phyloP scores from a whole-genome alignment of 257 asterid species.

The Ehretia macrophylla region DNA sequence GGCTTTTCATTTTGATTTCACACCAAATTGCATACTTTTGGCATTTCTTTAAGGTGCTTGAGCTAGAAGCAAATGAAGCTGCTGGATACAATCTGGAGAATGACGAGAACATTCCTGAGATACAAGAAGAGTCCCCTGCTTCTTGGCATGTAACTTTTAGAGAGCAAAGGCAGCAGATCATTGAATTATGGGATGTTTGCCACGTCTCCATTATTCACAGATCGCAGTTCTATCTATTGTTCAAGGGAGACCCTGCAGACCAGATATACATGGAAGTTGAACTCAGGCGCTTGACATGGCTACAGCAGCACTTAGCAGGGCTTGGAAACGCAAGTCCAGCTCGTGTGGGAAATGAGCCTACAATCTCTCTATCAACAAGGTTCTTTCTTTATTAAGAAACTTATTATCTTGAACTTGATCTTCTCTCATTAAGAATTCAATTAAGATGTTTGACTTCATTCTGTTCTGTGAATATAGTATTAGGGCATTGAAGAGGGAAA shows the following conservation, averaged over 20 bases:
- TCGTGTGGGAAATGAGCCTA: constrained; percentile 60
- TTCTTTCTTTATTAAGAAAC: constrained; percentile 4
- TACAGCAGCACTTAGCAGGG: constrained; percentile 76
- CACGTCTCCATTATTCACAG: constrained; percentile 84
- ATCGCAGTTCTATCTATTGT: constrained; percentile 79
- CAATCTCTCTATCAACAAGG: constrained; percentile 81
- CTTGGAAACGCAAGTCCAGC: constrained; percentile 81
- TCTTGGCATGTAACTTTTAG: constrained; percentile 61
- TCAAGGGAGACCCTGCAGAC: constrained; percentile 85
- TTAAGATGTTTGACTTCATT: neutral
- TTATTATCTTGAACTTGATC: neutral
- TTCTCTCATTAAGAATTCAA: neutral
- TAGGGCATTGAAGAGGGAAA: constrained; percentile 72
- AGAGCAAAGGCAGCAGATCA: constrained; percentile 81
- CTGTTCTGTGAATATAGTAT: constrained; percentile 36
- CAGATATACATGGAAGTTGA: constrained; percentile 92
- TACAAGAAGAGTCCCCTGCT: constrained; percentile 71
- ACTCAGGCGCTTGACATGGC: constrained; percentile 85
- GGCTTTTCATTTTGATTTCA: neutral
- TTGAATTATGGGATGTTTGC: constrained; percentile 90
- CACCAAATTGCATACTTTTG: neutral
- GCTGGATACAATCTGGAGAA: constrained; percentile 78
- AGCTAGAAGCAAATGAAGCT: constrained; percentile 90
- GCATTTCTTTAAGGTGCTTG: constrained; percentile 63
- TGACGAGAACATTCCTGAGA: constrained; percentile 38